Evolutionary conservation across 371 early-diverging fungal genomes (phyloP), one percentile per base, ranked within the genome.

Genomic region (Circinella umbellata): DNA sequence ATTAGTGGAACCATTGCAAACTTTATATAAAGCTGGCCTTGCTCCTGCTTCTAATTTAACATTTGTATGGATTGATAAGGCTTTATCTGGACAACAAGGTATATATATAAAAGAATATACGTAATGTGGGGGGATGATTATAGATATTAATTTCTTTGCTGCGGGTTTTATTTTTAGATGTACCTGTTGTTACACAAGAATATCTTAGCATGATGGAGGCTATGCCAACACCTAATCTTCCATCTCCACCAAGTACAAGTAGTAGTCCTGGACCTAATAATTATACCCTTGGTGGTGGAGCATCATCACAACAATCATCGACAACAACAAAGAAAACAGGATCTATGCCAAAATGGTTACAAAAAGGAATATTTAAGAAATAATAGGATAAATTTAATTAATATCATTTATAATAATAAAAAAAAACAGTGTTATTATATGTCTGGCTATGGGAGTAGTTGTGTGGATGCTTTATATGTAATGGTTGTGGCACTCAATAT

Each of bases 321-420:
- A 65, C 67, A 10, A 48, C 70, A 17, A 13, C 66, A 10, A 64
- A 67, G 42, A 60, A 66, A 34, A 17, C 72, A 61, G 79, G 70
- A n/a, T 49, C 67, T 15, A 69, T 84, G 11, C 85, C 85, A 39
- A 82, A 79, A 69, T 84, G 85, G 85, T 66, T 84, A 17, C 79
- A 82, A 47, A 84, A 84, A 47, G 85, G 85, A 6, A 46, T 84
- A 17, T 84, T 82, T 53, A 84, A 80, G 67, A 84, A 82, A 70
- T 78, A 74, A 42, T 42, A 42, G 42, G 42, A 42, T 42, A 42
- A 42, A 2, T 27, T 27, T 27, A 27, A 1, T 27, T 27, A 27
- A 27, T 27, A 27, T 27, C 27, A 27, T 27, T 1, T 2, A 27
- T 27, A 27, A 27, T 27, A 27, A 27, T 27, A 27, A 27, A 27